Evolutionary conservation across 768 basidiomycete genomes (phyloP).

Genomic region (Calvatia gigantea): DNA sequence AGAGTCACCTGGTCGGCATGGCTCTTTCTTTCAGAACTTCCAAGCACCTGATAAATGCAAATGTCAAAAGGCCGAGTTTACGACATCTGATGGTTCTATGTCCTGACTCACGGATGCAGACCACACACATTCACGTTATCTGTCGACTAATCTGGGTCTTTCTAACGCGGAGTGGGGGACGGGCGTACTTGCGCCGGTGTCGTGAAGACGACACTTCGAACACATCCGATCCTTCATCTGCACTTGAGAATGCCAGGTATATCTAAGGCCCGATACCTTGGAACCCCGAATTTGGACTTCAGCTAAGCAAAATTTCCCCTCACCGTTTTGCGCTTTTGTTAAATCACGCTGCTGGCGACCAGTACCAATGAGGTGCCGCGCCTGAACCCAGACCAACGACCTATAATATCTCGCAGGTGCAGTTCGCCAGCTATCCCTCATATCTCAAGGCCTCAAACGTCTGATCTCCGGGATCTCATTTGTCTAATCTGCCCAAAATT

Average conservation of each 20-base stretch:
- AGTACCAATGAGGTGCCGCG: no score
- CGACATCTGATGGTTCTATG: conserved; percentile 2
- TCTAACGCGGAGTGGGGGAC: neutral
- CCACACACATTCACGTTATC: conserved; percentile 1
- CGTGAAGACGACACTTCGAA: neutral
- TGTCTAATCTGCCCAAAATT: neutral
- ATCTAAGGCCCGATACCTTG: no score
- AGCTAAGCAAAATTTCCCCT: no score
- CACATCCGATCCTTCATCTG: no score
- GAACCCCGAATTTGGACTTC: no score
- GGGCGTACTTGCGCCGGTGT: neutral
- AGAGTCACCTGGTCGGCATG: no score
- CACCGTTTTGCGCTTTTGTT: no score
- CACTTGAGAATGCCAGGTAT: no score
- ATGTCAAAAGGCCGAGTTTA: neutral
- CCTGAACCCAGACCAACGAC: neutral
- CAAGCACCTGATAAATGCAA: neutral
- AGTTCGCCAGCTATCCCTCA: no score
- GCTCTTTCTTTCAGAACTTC: neutral
- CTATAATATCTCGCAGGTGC: neutral
- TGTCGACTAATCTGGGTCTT: neutral
- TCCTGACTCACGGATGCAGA: neutral
- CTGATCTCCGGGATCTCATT: neutral
- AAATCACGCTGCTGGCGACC: no score
- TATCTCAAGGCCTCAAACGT: neutral